Evolutionary conservation across 495 filamentous ascomycete species (phyloP).

Genomic region (Lophiotrema nucula): DNA sequence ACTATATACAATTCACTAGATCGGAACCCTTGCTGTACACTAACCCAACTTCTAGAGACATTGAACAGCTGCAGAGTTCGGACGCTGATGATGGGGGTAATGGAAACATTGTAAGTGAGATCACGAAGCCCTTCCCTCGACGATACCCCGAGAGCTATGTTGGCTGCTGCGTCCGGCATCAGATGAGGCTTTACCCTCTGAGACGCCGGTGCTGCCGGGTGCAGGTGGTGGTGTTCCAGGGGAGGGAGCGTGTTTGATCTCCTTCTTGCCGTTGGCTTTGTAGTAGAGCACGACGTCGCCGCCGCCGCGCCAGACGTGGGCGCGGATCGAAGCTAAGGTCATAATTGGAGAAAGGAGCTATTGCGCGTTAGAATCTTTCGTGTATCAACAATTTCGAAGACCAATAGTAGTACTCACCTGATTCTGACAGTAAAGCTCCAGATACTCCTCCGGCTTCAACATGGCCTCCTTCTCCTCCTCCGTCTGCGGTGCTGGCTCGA

Average conservation of each 20-base stretch:
- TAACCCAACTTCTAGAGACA: too few relatives aligned
- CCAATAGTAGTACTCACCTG: constrained; percentile 58
- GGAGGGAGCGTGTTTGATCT: constrained; percentile 34
- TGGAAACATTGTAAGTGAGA: too few relatives aligned
- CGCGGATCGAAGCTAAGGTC: constrained; percentile 85
- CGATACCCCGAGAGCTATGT: constrained; percentile 25
- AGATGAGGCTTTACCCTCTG: constrained; percentile 27
- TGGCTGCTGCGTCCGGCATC: constrained; percentile 26
- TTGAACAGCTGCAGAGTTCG: too few relatives aligned
- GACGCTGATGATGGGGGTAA: too few relatives aligned
- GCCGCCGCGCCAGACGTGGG: constrained; percentile 87
- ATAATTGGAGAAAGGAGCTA: constrained; percentile 61
- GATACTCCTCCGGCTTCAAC: constrained; percentile 82
- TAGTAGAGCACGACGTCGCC: constrained; percentile 89
- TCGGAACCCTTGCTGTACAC: too few relatives aligned
- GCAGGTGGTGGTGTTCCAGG: constrained; percentile 9
- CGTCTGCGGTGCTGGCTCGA: constrained; percentile 67
- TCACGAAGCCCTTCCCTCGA: constrained; percentile 20
- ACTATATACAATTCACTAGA: too few relatives aligned
- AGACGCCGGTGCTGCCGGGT: constrained; percentile 22
- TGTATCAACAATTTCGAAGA: constrained; percentile 12
- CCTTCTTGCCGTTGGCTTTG: constrained; percentile 80
- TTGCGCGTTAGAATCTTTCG: not conserved
- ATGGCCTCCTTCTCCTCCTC: constrained; percentile 51
- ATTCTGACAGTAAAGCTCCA: constrained; percentile 91